phyloP scores from a whole-genome alignment of 495 filamentous ascomycete genomes.

The Penicillium taxi region DNA sequence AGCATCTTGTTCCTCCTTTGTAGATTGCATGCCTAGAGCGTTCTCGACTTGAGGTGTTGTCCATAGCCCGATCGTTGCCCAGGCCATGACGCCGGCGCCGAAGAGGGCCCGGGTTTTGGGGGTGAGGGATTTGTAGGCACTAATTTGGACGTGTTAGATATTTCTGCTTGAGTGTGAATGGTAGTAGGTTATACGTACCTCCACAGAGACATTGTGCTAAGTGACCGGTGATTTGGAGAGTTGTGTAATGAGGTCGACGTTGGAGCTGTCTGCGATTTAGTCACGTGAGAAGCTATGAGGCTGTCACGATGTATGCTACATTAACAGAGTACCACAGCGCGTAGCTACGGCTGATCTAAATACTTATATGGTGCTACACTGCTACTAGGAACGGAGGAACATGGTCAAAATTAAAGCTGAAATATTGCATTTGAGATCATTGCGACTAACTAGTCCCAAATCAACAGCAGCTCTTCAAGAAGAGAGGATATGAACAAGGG shows the following conservation, averaged over 20 bases:
- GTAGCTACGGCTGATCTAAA: too few relatives aligned
- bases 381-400: too few relatives aligned
- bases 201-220: slow-evolving; percentile 31
- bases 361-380: too few relatives aligned
- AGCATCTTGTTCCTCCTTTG: slow-evolving; percentile 50
- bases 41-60: slow-evolving; percentile 54
- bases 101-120: slow-evolving; percentile 56
- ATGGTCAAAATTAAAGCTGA: too few relatives aligned
- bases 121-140: slow-evolving; percentile 52
- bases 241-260: too few relatives aligned
- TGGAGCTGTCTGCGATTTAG: not conserved
- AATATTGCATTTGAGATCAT: too few relatives aligned
- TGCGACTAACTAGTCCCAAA: too few relatives aligned
- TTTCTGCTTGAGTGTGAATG: not conserved
- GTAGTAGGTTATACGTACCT: slow-evolving; percentile 17
- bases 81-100: slow-evolving; percentile 58
- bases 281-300: not conserved
- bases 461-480: too few relatives aligned
- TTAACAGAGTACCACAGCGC: too few relatives aligned
- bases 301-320: slow-evolving; percentile 15
- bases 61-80: slow-evolving; percentile 52
- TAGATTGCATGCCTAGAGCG: slow-evolving; percentile 54
- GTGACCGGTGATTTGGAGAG: too few relatives aligned
- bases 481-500: too few relatives aligned
- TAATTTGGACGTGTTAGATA: slow-evolving; percentile 13